phyloP scores from a whole-genome alignment of 2,329 filamentous ascomycete genomes.

The Calonectria hawksworthii region DNA sequence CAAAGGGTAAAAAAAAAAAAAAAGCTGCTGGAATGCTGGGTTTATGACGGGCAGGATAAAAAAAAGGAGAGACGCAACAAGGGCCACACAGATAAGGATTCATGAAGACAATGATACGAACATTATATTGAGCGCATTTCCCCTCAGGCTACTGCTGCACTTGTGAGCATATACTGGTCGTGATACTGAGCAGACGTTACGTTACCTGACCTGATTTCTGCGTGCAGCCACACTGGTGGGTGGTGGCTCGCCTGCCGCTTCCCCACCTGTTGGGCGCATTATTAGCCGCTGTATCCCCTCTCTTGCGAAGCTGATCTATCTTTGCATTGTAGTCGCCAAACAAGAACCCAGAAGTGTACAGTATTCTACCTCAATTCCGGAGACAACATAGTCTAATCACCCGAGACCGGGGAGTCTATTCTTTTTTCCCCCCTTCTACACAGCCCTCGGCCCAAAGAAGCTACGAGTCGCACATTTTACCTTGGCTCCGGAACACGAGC shows the following conservation, averaged over 20 bases:
- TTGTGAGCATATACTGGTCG: constrained; percentile 1
- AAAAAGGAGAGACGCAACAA: not conserved
- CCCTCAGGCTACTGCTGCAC: not conserved
- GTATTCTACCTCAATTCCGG: constrained; percentile 24
- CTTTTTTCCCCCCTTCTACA: not conserved
- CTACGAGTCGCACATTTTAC: constrained; percentile 8
- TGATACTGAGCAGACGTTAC: constrained; percentile 34
- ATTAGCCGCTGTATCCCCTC: constrained; percentile 26
- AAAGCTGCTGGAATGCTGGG: not conserved
- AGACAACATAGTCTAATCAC: constrained; percentile 28
- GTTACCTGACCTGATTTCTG: constrained; percentile 33
- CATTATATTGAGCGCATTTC: not conserved
- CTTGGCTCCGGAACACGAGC: not conserved
- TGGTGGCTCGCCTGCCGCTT: constrained; percentile 31
- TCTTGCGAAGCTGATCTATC: constrained; percentile 13
- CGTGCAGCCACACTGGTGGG: constrained; percentile 27
- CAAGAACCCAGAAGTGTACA: constrained; percentile 9
- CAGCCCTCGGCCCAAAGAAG: constrained; percentile 31
- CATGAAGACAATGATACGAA: constrained; percentile 19
- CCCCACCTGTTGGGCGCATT: constrained; percentile 38
- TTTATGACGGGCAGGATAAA: constrained; percentile 5
- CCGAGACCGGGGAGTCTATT: not conserved
- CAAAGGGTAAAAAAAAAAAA: not conserved
- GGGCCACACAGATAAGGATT: constrained; percentile 2
- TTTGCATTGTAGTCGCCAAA: constrained; percentile 19